Evolutionary conservation across 176 grass and related monocot species (phyloP), one percentile per base, ranked within the genome.

Genomic region (Rhynchospora tenuis): DNA sequence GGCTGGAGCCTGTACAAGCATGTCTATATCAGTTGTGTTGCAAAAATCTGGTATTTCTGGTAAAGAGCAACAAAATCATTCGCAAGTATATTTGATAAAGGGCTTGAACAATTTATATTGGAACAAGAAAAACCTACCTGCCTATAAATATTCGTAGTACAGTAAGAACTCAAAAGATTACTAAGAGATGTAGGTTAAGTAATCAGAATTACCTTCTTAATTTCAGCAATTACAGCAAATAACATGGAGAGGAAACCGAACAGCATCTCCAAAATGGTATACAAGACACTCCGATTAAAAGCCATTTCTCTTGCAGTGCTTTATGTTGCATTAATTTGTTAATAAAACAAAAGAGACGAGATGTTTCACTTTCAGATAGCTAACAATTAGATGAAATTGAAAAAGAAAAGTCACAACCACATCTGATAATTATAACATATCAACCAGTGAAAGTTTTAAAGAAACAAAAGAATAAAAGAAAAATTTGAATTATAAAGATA

Each of bases 151-250:
- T n/a, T n/a, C n/a, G n/a, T n/a, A n/a, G n/a, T n/a, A n/a, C n/a
- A n/a, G n/a, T n/a, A n/a, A n/a, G n/a, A n/a, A n/a, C n/a, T n/a
- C n/a, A n/a, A n/a, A n/a, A n/a, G n/a, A n/a, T 69, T 33, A 59
- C 11, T 83, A 78, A 50, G n/a, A n/a, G n/a, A n/a, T n/a, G n/a
- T n/a, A n/a, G n/a, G n/a, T n/a, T n/a, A n/a, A 85, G 55, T 64
- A 17, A 50, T 66, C 79, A 54, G 26, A 46, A 56, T 42, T 20
- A 97, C 94, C 94, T 97, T 97, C 84, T 97, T 94, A 47, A 91
- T 94, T 86, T 97, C 94, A 0, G 92, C 88, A 57, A 94, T 17
- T 14, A 97, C 92, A 54, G 87, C 92, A 59, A 97, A 85, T 5
- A 91, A 3, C 15, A 94, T 94, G 0, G 94, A 61, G 24, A 97